Evolutionary conservation across 2,329 filamentous ascomycete genomes (phyloP), one percentile per base, ranked within the genome.

Genomic region (Microcyclosporella mali): DNA sequence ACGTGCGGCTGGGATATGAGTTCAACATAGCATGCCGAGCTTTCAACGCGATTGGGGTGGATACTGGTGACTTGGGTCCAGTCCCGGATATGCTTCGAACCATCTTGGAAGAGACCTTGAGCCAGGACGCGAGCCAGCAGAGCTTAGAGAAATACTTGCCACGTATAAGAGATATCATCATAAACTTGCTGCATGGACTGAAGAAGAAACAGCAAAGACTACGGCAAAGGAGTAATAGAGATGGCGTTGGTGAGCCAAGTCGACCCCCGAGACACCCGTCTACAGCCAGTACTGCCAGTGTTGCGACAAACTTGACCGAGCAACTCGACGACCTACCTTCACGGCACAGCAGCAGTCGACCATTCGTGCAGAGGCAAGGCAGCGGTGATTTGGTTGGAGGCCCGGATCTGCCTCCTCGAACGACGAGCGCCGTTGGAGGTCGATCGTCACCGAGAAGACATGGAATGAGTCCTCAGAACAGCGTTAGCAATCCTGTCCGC

Each of bases 21-120:
- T 98, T 98, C 75, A 98, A 98, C 68, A 92, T 98, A 72, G 92
- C 92, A 19, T 97, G 90, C 66, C 84, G 92, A 43, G 90, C 92
- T 49, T 98, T 98, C 68, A 88, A 87, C 58, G 88, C 89, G 45
- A 98, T 98, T 60, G 92, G 94, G 49, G 92, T 98, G 50, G 92
- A 98, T 59, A 95, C 89, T 1, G 79, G 81, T 18, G 92, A 98
- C 65, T 75, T 98, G 10, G 92, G 92, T 44, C 95, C 95, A 56
- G 92, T 98, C 2, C 92, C 92, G 4, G 92, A 98, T 64, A 73
- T 89, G 46, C 70, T 98, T 50, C 82, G 92, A 56, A 82, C 82
- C 46, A 97, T 98, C 44, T 77, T 98, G 41, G 92, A 98, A 66
- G 86, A 94, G 44, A 98, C 92, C 1, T 75, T 98, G 28, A 97